These are phyloP conservation scores for Scenedesmus sp. DNA, from an alignment of 163 green algal species.

Conservation along the genomic window DNA sequence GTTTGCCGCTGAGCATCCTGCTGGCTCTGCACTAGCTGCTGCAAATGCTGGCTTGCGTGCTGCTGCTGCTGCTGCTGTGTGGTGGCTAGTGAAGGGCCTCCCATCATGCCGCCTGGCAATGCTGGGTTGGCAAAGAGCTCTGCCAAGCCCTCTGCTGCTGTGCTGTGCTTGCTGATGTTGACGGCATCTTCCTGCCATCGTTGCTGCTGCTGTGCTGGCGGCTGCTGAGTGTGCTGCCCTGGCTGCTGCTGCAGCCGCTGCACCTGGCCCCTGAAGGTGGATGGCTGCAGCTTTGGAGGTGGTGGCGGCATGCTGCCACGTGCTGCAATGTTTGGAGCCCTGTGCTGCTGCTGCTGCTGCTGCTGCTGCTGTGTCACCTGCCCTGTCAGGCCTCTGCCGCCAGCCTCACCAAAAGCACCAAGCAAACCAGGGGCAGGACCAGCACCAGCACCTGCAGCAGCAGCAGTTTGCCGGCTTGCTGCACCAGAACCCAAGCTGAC, in stretches of 20 bases:
- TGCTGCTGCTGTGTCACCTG: background rate
- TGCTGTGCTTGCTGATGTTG: background rate
- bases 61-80: slow-evolving; percentile 26
- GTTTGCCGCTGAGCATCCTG: background rate
- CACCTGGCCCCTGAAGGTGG: background rate
- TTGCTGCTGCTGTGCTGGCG: background rate
- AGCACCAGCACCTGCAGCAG: background rate
- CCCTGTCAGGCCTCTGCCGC: background rate
- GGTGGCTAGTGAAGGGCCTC: background rate
- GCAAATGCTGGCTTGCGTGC: background rate
- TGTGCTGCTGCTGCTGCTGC: slow-evolving; percentile 23
- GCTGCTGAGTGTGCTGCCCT: slow-evolving; percentile 1
- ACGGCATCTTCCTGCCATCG: background rate
- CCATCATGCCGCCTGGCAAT: background rate
- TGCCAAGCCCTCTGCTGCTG: background rate
- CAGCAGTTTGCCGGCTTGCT: background rate
- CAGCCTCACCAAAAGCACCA: background rate
- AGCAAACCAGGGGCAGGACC: background rate
- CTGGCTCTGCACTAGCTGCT: background rate
- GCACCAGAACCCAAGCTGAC: background rate
- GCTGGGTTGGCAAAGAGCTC: background rate
- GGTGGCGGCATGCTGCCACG: slow-evolving; percentile 22
- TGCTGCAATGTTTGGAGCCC: background rate
- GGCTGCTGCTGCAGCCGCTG: slow-evolving; percentile 29
- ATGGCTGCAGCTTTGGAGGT: background rate